Base-by-base conservation (phyloP, 148 eudicot species). In the Suaeda aralocaspica region DNA sequence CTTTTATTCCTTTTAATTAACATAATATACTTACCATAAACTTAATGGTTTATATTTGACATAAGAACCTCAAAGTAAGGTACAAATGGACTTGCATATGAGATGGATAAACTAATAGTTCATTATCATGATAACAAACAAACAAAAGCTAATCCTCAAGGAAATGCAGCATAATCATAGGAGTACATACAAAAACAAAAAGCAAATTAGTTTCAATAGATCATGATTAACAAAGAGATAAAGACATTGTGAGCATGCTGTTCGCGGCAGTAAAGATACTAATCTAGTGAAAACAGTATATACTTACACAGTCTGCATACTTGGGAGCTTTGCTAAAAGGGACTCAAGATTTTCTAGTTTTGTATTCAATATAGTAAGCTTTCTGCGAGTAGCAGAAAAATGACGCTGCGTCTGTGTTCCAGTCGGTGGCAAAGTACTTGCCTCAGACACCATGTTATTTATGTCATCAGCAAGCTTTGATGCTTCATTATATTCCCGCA, bases 331-430 rank as follows among this genome's bases (percentile, higher is more conserved):
- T 31, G 74, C 72, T 56, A 78, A 50, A 53, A 74, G 71, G 51
- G 78, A 80, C 71, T 79, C 84, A 55, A 83, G 69, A 41, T 59
- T 81, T 19, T 83, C 86, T 9, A 83, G 77, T 59, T 79, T 83
- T 28, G 81, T 81, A 34, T 72, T 78, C 60, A 78, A 53, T 59
- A 83, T 83, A 50, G 78, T 75, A 63, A 83, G 69, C 76, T 81
- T 83, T 59, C 86, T 69, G 39, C 86, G 82, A 58, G 76, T 78
- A 36, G 74, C 80, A 50, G 86, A 83, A 67, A 81, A 83, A 70
- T 83, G 86, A 21, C 86, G 86, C 62, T 80, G 84, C 11, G 84
- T 74, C 71, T 83, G 80, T 42, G 86, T 79, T 66, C 86, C 86
- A 18, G 82, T 60, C 36, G 80, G 65, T 22, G 82, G 84, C 68